phyloP scores from a whole-genome alignment of 805 yeast species.

The Kazachstania taianensis region DNA sequence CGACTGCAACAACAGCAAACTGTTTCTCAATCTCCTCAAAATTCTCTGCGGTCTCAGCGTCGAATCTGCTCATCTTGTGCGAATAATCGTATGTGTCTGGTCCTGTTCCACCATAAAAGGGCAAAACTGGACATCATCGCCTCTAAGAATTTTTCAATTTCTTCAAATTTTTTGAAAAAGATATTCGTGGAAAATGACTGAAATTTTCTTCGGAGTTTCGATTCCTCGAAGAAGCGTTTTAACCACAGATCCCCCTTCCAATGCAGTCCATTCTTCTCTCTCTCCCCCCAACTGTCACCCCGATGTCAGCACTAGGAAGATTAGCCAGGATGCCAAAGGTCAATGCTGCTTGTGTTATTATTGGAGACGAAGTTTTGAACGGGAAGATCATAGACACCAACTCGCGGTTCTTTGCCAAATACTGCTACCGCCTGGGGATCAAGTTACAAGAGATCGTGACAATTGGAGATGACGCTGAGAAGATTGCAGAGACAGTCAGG shows the following conservation, averaged over 20 bases:
- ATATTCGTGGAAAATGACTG: no score
- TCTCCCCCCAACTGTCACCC: no score
- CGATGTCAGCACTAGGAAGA: background rate
- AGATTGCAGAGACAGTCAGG: slow-evolving; percentile 45
- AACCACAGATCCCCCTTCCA: no score
- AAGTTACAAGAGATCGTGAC: slow-evolving; percentile 57
- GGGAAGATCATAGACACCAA: slow-evolving; percentile 79
- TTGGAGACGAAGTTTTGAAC: slow-evolving; percentile 83
- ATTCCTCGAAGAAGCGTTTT: no score
- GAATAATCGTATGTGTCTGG: background rate
- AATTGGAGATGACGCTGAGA: slow-evolving; percentile 66
- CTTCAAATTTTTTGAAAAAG: no score
- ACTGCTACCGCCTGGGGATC: slow-evolving; percentile 58
- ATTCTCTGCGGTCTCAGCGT: slow-evolving; percentile 89
- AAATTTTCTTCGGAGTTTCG: no score
- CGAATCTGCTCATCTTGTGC: slow-evolving; percentile 35
- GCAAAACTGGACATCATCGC: no score
- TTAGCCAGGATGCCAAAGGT: slow-evolving; percentile 6
- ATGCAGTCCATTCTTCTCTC: no score
- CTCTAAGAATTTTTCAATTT: background rate
- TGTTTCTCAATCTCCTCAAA: slow-evolving; percentile 93
- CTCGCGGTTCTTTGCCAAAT: slow-evolving; percentile 59
- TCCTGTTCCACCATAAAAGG: background rate
- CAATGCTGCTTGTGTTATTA: slow-evolving; percentile 34
- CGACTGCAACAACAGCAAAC: slow-evolving; percentile 95